Base-by-base conservation (phyloP, 2,329 filamentous ascomycete genomes). In the Phaeosphaeria sp. region DNA sequence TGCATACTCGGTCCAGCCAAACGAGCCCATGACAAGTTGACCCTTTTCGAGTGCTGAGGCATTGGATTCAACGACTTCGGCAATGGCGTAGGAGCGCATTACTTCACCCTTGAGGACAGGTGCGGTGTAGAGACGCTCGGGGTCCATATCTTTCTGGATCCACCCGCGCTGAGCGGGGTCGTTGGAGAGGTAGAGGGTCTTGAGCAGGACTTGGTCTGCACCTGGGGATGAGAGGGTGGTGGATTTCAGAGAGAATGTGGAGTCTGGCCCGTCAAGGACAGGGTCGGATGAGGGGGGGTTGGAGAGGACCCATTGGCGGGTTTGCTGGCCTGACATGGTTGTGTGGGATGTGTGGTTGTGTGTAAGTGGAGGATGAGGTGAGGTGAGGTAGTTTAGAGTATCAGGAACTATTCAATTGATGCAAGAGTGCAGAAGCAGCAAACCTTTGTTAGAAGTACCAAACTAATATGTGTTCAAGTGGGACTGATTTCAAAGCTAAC, bases 1-100 rank as follows among this genome's bases (percentile, higher is more conserved):
- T 11, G 84, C 84, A 62, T 90, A 84, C 72, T 92, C 85, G 46
- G 84, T 84, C 90, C 90, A 92, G 49, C 88, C 89, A 46, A 62
- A 42, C 7, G 68, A 75, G 10, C 80, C 82, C 11, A 79, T 77
- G 39, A 90, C 86, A 55, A 88, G 80, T 54, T 85, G 82, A 50
- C 89, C 89, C 17, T 81, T 82, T 78, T 52, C 85, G 81, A 43
- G 79, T 81, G 21, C 79, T 66, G 36, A 39, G 62, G 79, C 82
- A 73, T 84, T 88, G 67, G 83, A 86, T 27, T 83, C 84, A 18
- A 88, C 69, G 30, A 92, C 84, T 55, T 87, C 85, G 58, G 81
- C 82, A 58, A 90, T 83, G 62, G 80, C 82, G 20, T 75, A 75
- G 39, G 88, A 87, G 63, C 88, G 87, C 90, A 92, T 92, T 30